Conservation (phyloP, 495 filamentous ascomycete genomes). For the Neurospora sp. region DNA sequence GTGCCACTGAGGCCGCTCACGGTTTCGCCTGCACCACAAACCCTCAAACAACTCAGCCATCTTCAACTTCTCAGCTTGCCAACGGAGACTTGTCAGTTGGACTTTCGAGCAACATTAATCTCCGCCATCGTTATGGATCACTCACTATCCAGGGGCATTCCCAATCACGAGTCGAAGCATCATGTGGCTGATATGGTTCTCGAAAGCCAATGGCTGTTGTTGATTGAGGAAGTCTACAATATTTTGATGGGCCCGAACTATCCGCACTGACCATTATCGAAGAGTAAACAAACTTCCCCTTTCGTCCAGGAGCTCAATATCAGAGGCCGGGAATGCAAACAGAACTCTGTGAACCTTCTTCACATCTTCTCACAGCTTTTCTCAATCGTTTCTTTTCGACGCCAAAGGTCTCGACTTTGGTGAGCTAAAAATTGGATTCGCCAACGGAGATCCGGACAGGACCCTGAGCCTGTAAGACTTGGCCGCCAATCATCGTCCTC, state of each 20-base stretch:
- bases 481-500: slow-evolving; percentile 9
- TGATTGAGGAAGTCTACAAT: not conserved
- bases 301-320: not conserved
- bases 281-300: not conserved
- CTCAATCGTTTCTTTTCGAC: not conserved
- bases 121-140: not conserved
- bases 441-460: not conserved
- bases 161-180: not conserved
- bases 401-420: not conserved
- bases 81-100: not conserved
- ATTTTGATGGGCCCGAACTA: not conserved
- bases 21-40: not conserved
- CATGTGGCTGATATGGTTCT: not conserved
- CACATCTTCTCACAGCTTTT: not conserved
- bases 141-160: not conserved
- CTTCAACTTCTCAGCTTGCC: not conserved
- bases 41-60: not conserved
- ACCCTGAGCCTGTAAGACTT: slow-evolving; percentile 1
- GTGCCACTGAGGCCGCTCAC: not conserved
- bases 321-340: not conserved
- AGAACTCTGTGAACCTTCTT: not conserved
- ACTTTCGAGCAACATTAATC: not conserved
- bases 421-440: not conserved
- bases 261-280: not conserved
- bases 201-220: not conserved